Evolutionary conservation across 2,329 filamentous ascomycete genomes (phyloP), one percentile per base, ranked within the genome.

Genomic region (Colletotrichum somersetense): DNA sequence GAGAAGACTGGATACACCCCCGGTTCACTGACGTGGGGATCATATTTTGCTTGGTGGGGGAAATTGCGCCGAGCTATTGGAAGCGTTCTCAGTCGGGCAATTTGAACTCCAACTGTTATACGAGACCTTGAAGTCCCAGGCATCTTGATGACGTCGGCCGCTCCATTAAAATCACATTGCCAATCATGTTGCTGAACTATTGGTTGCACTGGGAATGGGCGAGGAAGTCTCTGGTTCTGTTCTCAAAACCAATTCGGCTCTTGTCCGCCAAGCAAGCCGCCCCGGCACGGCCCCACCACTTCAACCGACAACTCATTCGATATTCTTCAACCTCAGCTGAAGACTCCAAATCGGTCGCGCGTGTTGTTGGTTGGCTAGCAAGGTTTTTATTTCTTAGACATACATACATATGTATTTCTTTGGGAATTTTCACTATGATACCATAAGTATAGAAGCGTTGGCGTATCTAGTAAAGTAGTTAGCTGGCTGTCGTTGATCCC

Each of bases 31-130:
- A 64, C 70, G 66, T 72, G 66, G 70, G 33, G 53, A 33, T 61
- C 66, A 59, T 69, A 56, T 64, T 57, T 23, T 64, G 66, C 61
- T 46, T 65, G 48, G 69, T 61, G 66, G 59, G 66, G 53, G 70
- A 57, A 40, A 69, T 72, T 72, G 55, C 66, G 53, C 70, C 48
- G 59, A 70, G 59, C 70, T 66, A 69, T 59, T 56, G 64, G 69
- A 64, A 61, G 38, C 69, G 59, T 48, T 40, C 52, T 26, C 4
- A 26, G 40, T 18, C 26, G 26, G 44, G 53, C 44, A 38, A 44
- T 55, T 44, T 68, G 52, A 59, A 48, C 66, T 55, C 16, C 40
- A 50, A n/a, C 33, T 56, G 66, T 59, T 30, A 30, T 30, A 30
- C 30, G 38, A 56, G 55, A 33, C 30, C 30, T 55, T 33, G 20